Evolutionary conservation across 805 yeast genomes (phyloP).

Genomic region (Saturnispora besseyi): DNA sequence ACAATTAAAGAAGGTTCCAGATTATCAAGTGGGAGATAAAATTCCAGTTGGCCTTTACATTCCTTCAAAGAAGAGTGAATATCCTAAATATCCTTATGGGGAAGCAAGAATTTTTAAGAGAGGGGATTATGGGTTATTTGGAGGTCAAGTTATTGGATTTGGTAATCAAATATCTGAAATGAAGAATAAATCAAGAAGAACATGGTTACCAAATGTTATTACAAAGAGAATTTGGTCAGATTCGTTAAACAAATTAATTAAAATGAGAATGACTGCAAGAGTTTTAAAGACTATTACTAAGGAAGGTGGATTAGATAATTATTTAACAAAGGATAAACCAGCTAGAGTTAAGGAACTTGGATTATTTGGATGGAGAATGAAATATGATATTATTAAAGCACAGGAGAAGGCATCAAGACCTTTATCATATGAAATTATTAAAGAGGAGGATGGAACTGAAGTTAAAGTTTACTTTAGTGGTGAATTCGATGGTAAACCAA

Average conservation of each 20-base stretch:
- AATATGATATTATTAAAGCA: slow-evolving; percentile 58
- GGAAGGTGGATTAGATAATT: slow-evolving; percentile 93
- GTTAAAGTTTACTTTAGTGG: slow-evolving; percentile 44
- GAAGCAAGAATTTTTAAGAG: slow-evolving; percentile 72
- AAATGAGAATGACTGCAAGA: slow-evolving; percentile 60
- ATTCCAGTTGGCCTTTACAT: slow-evolving; percentile 33
- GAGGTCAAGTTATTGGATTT: slow-evolving; percentile 72
- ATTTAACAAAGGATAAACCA: slow-evolving; percentile 75
- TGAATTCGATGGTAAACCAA: slow-evolving; percentile 31
- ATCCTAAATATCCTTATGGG: slow-evolving; percentile 71
- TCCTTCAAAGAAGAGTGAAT: slow-evolving; percentile 35
- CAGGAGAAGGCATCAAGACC: slow-evolving; percentile 30
- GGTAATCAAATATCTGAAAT: slow-evolving; percentile 75
- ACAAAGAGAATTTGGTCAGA: slow-evolving; percentile 79
- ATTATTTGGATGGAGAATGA: slow-evolving; percentile 82
- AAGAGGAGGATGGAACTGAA: slow-evolving; percentile 24
- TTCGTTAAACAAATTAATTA: slow-evolving; percentile 47
- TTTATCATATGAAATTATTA: slow-evolving; percentile 26
- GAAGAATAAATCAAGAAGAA: slow-evolving; percentile 61
- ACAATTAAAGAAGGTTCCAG: slow-evolving; percentile 34
- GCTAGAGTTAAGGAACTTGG: slow-evolving; percentile 92
- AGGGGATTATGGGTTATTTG: slow-evolving; percentile 81
- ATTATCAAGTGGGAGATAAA: slow-evolving; percentile 45
- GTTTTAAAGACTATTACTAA: slow-evolving; percentile 80
- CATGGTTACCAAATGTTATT: slow-evolving; percentile 76